Evolutionary conservation across 2,329 filamentous ascomycete genomes (phyloP).

Genomic region (Penicillium italicum): DNA sequence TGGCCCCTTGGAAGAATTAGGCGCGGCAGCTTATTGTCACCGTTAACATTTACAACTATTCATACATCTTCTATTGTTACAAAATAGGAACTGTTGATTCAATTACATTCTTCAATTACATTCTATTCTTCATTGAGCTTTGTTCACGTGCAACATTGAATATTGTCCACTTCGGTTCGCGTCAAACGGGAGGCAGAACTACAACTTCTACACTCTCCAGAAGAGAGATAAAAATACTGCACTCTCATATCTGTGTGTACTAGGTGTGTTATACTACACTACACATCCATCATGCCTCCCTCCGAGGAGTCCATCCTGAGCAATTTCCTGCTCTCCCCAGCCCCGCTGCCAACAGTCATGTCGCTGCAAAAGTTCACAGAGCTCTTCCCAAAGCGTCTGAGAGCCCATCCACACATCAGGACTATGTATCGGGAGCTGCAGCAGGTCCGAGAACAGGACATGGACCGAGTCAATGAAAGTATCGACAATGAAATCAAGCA

Average conservation of each 20-base stretch:
- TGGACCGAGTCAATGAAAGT: slow-evolving; percentile 63
- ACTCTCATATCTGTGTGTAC: neutral
- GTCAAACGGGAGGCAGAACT: neutral
- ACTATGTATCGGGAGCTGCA: slow-evolving; percentile 76
- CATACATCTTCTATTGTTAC: neutral
- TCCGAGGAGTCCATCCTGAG: slow-evolving; percentile 71
- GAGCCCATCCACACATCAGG: slow-evolving; percentile 63
- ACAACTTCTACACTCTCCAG: neutral
- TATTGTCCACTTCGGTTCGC: neutral
- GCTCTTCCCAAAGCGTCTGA: slow-evolving; percentile 67
- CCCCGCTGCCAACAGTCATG: slow-evolving; percentile 68
- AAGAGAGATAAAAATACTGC: neutral
- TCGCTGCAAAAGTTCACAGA: slow-evolving; percentile 71
- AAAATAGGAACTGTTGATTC: neutral
- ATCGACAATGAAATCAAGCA: slow-evolving; percentile 39
- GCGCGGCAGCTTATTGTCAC: slow-evolving; percentile 11
- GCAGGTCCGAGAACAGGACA: slow-evolving; percentile 63
- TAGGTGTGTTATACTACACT: neutral
- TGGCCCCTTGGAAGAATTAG: slow-evolving; percentile 13
- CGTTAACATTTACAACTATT: neutral
- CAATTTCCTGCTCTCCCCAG: slow-evolving; percentile 74
- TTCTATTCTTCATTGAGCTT: neutral
- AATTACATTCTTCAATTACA: neutral
- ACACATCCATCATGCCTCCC: slow-evolving; percentile 57
- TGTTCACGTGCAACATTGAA: neutral